Percentiles rank a stretch among this genome's conserved stretches.
These are phyloP conservation scores for Chrysanthemum makinoi DNA, from an alignment of 129 eudicot genomes.

Conservation along the genomic window DNA sequence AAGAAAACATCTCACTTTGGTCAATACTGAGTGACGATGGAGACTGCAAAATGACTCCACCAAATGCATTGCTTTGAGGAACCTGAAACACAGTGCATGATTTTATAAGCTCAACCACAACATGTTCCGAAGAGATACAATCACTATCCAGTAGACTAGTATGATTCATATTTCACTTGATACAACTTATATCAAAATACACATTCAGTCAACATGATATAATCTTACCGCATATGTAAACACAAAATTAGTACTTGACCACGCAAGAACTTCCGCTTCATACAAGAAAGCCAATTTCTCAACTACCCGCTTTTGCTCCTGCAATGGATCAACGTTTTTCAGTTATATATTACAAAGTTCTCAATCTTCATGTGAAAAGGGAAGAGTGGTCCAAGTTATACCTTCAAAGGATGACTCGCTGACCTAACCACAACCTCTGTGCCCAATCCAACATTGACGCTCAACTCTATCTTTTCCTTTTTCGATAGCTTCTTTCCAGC, in stretches of 20 bases:
- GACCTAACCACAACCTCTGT: constrained; percentile 57
- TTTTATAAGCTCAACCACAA: constrained; percentile 14
- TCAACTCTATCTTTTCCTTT: constrained; percentile 71
- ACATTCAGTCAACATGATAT: not conserved
- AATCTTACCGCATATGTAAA: constrained; percentile 45
- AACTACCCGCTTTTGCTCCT: constrained; percentile 63
- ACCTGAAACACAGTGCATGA: constrained; percentile 44
- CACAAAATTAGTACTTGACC: constrained; percentile 68
- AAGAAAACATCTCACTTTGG: constrained; percentile 63
- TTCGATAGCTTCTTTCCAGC: constrained; percentile 81
- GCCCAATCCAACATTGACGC: constrained; percentile 58
- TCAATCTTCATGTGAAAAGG: not conserved
- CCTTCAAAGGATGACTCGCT: constrained; percentile 88
- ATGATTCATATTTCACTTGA: constrained; percentile 10
- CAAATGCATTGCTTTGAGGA: constrained; percentile 44
- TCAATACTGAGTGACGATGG: constrained; percentile 55
- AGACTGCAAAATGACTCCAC: constrained; percentile 70
- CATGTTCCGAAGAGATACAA: constrained; percentile 11
- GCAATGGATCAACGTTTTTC: constrained; percentile 4
- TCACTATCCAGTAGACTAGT: not conserved
- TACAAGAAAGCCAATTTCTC: constrained; percentile 61
- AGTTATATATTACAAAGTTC: not conserved
- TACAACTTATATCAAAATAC: not conserved
- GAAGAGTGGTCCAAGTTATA: constrained; percentile 12
- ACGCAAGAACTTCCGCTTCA: constrained; percentile 73